Base-by-base conservation (phyloP, 768 basidiomycete species). In the Terana coerulea region DNA sequence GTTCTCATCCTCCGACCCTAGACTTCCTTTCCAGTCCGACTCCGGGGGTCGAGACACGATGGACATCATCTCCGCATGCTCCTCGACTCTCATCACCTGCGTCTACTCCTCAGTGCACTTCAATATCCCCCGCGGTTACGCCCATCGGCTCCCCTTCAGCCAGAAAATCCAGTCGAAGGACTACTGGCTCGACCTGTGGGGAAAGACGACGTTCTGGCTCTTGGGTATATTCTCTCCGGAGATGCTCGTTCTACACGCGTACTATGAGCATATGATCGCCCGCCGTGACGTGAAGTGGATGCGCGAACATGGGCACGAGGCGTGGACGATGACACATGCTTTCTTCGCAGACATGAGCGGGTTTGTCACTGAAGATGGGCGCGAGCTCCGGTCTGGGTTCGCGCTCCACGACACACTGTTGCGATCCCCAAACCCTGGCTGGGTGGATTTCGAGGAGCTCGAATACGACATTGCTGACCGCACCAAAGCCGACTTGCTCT, bases 171-270 rank as follows among this genome's bases (percentile, higher is more conserved):
- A 35, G 42, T 36, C 55, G 21, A 33, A 37, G 24, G 55, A 56
- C 24, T 56, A 49, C 42, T 56, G 55, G 55, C 51, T 56, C 47
- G 55, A 56, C 46, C 47, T 56, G 15, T 56, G 55, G 55, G 26
- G 41, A 21, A 56, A 56, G 51, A 43, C 44, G 28, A 31, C 47
- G n/a, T 56, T 56, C 55, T 56, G 55, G 55, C 47, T 56, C 7
- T 51, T 56, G 41, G 55, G 47, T 30, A 30, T 56, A 21, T 52
- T 56, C 47, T 52, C 55, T 12, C 55, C 55, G 10, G 55, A 56
- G 51, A 56, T 56, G 55, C 55, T 56, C 51, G 55, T 56, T 25
- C 51, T 56, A 5, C 55, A 56, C 41, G 55, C 51, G 28, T 56
- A 52, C 47, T 56, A 52, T 37, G 55, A 56, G 55, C 41, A 49